phyloP scores from a whole-genome alignment of 2,329 filamentous ascomycete species.

The Alternaria sp. region DNA sequence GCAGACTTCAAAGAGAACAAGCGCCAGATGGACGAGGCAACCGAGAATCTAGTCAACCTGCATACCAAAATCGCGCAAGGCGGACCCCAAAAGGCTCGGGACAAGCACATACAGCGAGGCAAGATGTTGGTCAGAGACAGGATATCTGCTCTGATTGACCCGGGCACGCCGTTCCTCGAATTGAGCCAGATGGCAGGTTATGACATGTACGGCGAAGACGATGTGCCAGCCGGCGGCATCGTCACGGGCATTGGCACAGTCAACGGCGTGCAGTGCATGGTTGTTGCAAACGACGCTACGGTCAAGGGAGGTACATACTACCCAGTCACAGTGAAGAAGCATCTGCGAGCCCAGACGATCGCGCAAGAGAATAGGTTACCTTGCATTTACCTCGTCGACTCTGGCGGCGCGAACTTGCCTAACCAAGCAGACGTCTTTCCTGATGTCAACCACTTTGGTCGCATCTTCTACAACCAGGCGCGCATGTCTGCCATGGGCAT shows the following conservation, averaged over 20 bases:
- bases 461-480: constrained; percentile 98
- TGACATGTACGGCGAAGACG: constrained; percentile 83
- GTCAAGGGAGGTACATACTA: constrained; percentile 98
- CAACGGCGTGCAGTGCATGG: constrained; percentile 88
- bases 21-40: constrained; percentile 76
- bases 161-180: constrained; percentile 89
- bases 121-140: constrained; percentile 96
- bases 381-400: constrained; percentile 96
- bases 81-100: constrained; percentile 79
- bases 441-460: constrained; percentile 91
- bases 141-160: constrained; percentile 85
- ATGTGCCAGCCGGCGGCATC: constrained; percentile 88
- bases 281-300: constrained; percentile 95
- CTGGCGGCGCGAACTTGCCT: constrained; percentile 91
- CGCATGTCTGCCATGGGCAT: constrained; percentile 89
- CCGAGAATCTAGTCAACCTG: constrained; percentile 72
- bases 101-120: constrained; percentile 85
- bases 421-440: constrained; percentile 97
- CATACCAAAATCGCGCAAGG: constrained; percentile 77
- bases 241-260: constrained; percentile 92
- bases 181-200: constrained; percentile 91
- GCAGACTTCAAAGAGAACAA: constrained; percentile 84
- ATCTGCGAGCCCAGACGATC: constrained; percentile 88
- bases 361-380: constrained; percentile 83
- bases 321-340: constrained; percentile 97